Base-by-base conservation (phyloP, 2,329 filamentous ascomycete genomes). In the Cladosporium sp. region DNA sequence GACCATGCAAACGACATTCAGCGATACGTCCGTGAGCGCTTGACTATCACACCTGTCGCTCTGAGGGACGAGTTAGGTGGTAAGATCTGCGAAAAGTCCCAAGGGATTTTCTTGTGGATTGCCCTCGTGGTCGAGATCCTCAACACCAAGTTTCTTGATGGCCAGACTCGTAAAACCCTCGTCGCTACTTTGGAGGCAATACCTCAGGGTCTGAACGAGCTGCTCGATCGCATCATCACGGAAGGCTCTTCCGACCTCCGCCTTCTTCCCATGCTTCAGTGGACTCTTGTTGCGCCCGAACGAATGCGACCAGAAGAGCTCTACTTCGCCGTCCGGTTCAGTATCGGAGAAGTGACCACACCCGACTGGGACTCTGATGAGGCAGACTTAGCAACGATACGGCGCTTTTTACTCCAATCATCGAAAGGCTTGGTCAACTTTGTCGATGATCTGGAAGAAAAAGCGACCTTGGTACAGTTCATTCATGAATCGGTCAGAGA, bases 281-380 rank as follows among this genome's bases (percentile, higher is more conserved):
- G 75, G 75, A 65, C 84, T 0, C 63, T 83, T 0, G 82, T 72
- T 19, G 67, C 79, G 0, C 64, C 59, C 9, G 54, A 63, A 0
- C 75, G 78, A 0, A 50, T 82, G 0, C 63, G 38, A 0, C 71
- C 63, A 0, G 55, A 68, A 1, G 70, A 82, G 54, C 65, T 78
- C 0, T 78, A 76, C 53, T 69, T 27, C 30, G 43, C 33, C 4
- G 15, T 46, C 9, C n/a, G n/a, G n/a, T n/a, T n/a, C n/a, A n/a
- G n/a, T n/a, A n/a, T n/a, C n/a, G n/a, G n/a, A n/a, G n/a, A n/a
- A n/a, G n/a, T n/a, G n/a, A n/a, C n/a, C n/a, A n/a, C n/a, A n/a
- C n/a, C n/a, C n/a, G n/a, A n/a, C n/a, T n/a, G n/a, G n/a, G n/a
- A n/a, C n/a, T n/a, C n/a, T n/a, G n/a, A n/a, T n/a, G n/a, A n/a